Percentiles rank a stretch among this genome's conserved stretches.
Conservation (phyloP, 208 protist species). For the Leishmania amazonensis region DNA sequence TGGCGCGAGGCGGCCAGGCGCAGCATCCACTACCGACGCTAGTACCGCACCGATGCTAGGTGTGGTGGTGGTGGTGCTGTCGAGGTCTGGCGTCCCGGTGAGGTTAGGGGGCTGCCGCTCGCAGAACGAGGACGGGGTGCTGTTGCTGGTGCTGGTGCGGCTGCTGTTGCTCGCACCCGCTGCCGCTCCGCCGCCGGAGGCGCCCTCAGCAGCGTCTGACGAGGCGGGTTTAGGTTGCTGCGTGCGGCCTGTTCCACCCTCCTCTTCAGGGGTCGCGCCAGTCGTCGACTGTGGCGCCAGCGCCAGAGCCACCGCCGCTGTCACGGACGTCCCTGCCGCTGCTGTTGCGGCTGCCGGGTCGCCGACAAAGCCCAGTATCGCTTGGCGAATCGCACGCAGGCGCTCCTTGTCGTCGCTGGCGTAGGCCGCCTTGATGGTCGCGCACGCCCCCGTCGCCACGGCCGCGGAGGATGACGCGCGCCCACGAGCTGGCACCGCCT, state of each 20-base stretch:
- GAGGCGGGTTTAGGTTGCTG: neutral
- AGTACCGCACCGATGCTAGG: neutral
- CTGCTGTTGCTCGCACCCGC: neutral
- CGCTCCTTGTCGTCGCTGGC: conserved; percentile 9
- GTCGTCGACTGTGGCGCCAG: neutral
- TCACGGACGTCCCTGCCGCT: neutral
- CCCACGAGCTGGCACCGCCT: neutral
- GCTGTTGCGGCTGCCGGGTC: neutral
- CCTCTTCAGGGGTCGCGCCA: neutral
- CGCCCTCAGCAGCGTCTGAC: neutral
- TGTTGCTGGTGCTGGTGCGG: neutral
- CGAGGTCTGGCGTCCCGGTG: neutral
- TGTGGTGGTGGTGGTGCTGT: neutral
- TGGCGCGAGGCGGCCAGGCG: conserved; percentile 15
- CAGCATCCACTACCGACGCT: neutral
- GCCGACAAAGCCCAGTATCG: conserved; percentile 32
- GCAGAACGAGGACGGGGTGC: neutral
- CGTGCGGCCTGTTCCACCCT: neutral
- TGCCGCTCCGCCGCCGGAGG: neutral
- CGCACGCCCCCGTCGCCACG: conserved; percentile 18
- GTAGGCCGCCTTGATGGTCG: conserved; percentile 30
- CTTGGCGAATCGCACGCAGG: conserved; percentile 24
- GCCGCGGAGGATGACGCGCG: neutral
- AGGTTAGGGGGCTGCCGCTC: neutral
- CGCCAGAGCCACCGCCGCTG: neutral